Conservation (phyloP, 495 filamentous ascomycete genomes). For the Cercophora scortea region DNA sequence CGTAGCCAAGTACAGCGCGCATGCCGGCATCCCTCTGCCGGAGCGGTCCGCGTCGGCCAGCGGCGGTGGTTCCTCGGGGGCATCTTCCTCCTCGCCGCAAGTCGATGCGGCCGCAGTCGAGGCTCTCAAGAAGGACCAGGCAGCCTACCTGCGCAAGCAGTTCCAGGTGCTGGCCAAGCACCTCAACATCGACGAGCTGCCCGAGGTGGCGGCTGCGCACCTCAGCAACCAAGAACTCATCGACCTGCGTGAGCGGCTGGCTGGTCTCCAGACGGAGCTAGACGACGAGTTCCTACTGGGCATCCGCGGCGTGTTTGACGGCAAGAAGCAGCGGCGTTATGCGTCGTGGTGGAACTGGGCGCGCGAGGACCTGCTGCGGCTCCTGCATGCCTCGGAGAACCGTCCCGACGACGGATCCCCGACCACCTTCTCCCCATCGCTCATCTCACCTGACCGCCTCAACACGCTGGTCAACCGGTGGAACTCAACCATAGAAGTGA, state of each 20-base stretch:
- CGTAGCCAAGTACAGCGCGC: neutral
- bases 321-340: neutral
- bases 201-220: neutral
- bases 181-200: neutral
- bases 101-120: neutral
- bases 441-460: neutral
- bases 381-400: constrained; percentile 32
- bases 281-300: neutral
- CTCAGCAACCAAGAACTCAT: neutral
- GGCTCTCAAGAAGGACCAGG: neutral
- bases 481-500: constrained; percentile 70
- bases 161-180: neutral
- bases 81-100: neutral
- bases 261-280: neutral
- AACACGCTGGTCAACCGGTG: constrained; percentile 72
- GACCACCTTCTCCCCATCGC: neutral
- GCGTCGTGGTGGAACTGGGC: constrained; percentile 50
- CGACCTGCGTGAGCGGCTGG: neutral
- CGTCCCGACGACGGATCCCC: neutral
- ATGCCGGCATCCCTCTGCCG: neutral
- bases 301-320: neutral
- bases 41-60: neutral
- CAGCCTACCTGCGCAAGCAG: neutral
- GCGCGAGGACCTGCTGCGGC: constrained; percentile 73
- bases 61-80: neutral